Conservation (phyloP, 352 stramenopile species). For the Sclerospora graminicola region DNA sequence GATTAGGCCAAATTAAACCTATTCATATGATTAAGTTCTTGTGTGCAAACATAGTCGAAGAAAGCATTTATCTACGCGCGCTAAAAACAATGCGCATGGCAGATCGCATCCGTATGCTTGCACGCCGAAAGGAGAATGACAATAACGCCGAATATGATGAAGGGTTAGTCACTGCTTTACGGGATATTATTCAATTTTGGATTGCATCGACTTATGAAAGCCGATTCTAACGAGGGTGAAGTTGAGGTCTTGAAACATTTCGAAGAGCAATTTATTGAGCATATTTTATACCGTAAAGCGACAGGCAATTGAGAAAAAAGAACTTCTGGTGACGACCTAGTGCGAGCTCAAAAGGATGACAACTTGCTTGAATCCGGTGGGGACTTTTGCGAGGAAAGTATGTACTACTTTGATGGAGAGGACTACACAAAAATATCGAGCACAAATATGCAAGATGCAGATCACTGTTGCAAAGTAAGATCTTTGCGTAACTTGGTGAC, state of each 20-base stretch:
- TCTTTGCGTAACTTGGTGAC: conserved; percentile 64
- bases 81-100: conserved; percentile 67
- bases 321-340: conserved; percentile 2
- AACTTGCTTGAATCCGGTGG: conserved; percentile 39
- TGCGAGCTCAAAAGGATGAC: conserved; percentile 18
- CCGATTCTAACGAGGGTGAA: conserved; percentile 16
- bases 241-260: conserved; percentile 34
- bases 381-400: conserved; percentile 63
- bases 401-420: conserved; percentile 79
- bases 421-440: conserved; percentile 43
- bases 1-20: conserved; percentile 59
- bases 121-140: conserved; percentile 16
- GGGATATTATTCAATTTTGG: conserved; percentile 73
- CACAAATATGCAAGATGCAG: conserved; percentile 28
- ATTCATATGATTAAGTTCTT: conserved; percentile 78
- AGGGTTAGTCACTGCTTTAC: conserved; percentile 31
- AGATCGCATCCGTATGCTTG: conserved; percentile 56
- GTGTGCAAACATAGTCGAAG: conserved; percentile 63
- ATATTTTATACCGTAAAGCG: conserved; percentile 25
- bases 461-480: no score
- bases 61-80: conserved; percentile 66
- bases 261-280: conserved; percentile 43
- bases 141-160: conserved; percentile 23
- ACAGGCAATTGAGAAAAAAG: neutral
- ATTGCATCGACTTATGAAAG: conserved; percentile 54